Evolutionary conservation across 805 yeast species (phyloP).

Genomic region (Barnettozyma botsteinii): DNA sequence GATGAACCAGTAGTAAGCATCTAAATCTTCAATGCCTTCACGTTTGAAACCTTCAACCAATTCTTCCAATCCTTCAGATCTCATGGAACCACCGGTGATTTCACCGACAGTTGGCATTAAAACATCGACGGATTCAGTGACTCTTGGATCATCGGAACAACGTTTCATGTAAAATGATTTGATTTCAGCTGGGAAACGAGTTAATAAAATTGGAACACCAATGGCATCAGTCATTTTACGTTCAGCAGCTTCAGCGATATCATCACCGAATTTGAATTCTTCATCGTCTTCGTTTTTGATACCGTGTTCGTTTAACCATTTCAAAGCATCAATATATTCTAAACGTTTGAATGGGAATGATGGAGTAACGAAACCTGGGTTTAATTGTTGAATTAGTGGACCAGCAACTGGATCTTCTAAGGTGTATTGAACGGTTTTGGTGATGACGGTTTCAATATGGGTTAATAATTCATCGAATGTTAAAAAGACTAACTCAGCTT

Average conservation of each 20-base stretch:
- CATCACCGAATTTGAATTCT: slow-evolving; percentile 93
- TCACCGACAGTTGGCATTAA: slow-evolving; percentile 99
- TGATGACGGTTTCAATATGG: slow-evolving; percentile 79
- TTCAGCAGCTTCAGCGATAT: slow-evolving; percentile 99
- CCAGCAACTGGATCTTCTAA: slow-evolving; percentile 90
- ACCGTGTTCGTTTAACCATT: slow-evolving; percentile 94
- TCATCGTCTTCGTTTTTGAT: slow-evolving; percentile 94
- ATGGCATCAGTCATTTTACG: slow-evolving; percentile 96
- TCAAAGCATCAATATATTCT: slow-evolving; percentile 85
- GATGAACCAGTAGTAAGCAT: slow-evolving; percentile 90
- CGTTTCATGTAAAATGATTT: slow-evolving; percentile 98
- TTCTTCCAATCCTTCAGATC: slow-evolving; percentile 79
- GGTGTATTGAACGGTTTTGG: slow-evolving; percentile 64
- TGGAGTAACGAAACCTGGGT: slow-evolving; percentile 88
- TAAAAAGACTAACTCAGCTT: slow-evolving; percentile 87
- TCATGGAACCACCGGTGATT: slow-evolving; percentile 98
- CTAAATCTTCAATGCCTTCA: slow-evolving; percentile 71
- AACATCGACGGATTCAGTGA: slow-evolving; percentile 97
- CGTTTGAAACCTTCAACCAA: slow-evolving; percentile 86
- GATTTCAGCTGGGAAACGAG: slow-evolving; percentile 93
- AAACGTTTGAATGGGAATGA: slow-evolving; percentile 82
- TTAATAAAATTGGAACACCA: slow-evolving; percentile 87
- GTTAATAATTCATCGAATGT: slow-evolving; percentile 77
- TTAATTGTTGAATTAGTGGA: slow-evolving; percentile 80
- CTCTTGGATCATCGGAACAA: slow-evolving; percentile 84